These are phyloP conservation scores for Lentinula raphanica DNA, from an alignment of 768 basidiomycete genomes.

Conservation along the genomic window DNA sequence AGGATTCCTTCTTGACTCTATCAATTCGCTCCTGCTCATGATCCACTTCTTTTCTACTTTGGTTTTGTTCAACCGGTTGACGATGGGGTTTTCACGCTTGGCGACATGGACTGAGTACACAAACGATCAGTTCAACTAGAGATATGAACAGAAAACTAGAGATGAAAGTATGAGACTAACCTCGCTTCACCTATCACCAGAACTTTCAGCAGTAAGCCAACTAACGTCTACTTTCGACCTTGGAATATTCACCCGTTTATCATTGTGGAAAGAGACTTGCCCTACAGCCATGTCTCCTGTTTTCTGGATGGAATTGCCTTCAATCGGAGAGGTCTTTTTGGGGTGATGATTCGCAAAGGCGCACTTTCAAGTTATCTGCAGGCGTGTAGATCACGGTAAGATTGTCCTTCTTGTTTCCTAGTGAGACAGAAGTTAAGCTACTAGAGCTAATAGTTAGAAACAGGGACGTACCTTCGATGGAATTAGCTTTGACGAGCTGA, in stretches of 20 bases:
- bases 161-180: slow-evolving; percentile 40
- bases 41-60: slow-evolving; percentile 80
- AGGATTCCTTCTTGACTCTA: slow-evolving; percentile 71
- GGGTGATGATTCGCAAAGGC: background rate
- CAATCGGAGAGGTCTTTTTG: background rate
- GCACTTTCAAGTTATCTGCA: slow-evolving; percentile 84
- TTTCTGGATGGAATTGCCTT: slow-evolving; percentile 64
- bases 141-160: no score
- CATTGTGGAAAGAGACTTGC: slow-evolving; percentile 90
- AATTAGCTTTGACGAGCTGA: slow-evolving; percentile 96
- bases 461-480: slow-evolving; percentile 72
- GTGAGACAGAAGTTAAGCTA: background rate
- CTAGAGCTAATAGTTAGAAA: background rate
- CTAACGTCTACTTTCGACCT: slow-evolving; percentile 3
- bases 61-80: slow-evolving; percentile 93
- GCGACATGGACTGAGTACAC: slow-evolving; percentile 70
- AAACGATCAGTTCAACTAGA: no score
- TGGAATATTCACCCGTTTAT: slow-evolving; percentile 59
- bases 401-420: slow-evolving; percentile 95
- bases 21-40: slow-evolving; percentile 87
- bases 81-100: slow-evolving; percentile 81
- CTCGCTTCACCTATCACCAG: slow-evolving; percentile 64
- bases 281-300: slow-evolving; percentile 97
- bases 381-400: slow-evolving; percentile 93
- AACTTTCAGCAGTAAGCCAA: background rate